A percentile compares a stretch with the other conserved stretches of the same genome.
phyloP scores from a whole-genome alignment of 1,284 basidiomycete species.

The Rhodotorula sp. region DNA sequence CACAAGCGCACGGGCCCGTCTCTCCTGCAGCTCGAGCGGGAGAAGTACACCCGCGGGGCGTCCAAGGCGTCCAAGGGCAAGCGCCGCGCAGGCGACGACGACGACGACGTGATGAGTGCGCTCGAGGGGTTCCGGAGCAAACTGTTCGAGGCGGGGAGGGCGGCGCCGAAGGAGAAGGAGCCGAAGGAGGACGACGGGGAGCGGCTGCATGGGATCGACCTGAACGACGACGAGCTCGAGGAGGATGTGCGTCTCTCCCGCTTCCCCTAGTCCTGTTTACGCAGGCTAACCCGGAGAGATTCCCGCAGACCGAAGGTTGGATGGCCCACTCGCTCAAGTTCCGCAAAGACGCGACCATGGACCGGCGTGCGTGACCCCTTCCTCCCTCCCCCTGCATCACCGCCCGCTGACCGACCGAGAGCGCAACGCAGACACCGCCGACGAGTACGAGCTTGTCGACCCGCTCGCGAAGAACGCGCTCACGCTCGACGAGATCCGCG shows the following conservation, averaged over 20 bases:
- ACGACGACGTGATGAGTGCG: constrained; percentile 35
- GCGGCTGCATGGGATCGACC: constrained; percentile 21
- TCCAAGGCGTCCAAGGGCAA: constrained; percentile 16
- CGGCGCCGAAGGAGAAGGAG: constrained; percentile 20
- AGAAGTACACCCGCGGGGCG: constrained; percentile 39
- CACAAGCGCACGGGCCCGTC: constrained; percentile 39
- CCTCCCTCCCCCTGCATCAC: not conserved
- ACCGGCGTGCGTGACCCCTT: constrained; percentile 25
- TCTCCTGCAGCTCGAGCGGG: constrained; percentile 46
- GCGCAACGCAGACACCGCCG: constrained; percentile 22
- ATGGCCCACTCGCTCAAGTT: constrained; percentile 44
- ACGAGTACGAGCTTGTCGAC: constrained; percentile 40
- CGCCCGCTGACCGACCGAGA: not conserved
- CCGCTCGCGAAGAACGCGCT: constrained; percentile 34
- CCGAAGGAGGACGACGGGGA: constrained; percentile 23
- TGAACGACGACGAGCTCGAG: constrained; percentile 34
- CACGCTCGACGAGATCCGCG: constrained; percentile 36
- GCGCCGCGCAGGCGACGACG: constrained; percentile 36
- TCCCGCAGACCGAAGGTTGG: constrained; percentile 35
- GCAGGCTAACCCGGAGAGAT: not conserved
- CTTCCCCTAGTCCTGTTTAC: not conserved
- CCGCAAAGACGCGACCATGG: constrained; percentile 46
- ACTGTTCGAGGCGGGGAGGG: constrained; percentile 33
- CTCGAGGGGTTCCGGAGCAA: constrained; percentile 42
- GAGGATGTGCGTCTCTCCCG: constrained; percentile 23